Evolutionary conservation across 1,284 basidiomycete genomes (phyloP), one percentile per base, ranked within the genome.

Genomic region (Polyporus tsugae): DNA sequence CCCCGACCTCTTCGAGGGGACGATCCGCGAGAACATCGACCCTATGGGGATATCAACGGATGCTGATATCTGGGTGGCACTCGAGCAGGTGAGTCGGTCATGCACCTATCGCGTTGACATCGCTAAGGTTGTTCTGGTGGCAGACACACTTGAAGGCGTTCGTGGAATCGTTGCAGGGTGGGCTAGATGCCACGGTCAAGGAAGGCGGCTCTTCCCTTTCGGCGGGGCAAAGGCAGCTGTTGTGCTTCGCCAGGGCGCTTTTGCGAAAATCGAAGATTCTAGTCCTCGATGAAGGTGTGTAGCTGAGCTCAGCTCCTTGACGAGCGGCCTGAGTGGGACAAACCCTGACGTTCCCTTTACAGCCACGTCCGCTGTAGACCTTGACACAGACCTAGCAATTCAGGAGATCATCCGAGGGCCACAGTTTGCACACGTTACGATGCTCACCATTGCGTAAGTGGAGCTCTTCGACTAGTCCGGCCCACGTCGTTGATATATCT

Each of bases 311-410:
- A 42, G 46, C 29, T 29, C 29, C 29, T 29, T 36, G n/a, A n/a
- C 39, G 46, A 17, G 11, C 29, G 44, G 33, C 65, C 39, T 74
- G 29, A n/a, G 38, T 38, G 44, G 6, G 22, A 15, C 33, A 6
- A 33, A n/a, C 13, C 19, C 58, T 41, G 38, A 60, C 13, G 9
- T 39, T 33, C 25, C 4, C 17, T 33, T 13, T 35, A 38, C 36
- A 91, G 92, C 91, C 1, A 94, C 92, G 11, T 92, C 90, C 29
- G 92, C 92, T 17, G 94, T 98, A 65, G 96, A 97, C 77, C 83
- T 97, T 46, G 94, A 97, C 77, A 98, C 96, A 2, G 96, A 98
- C 79, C 87, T 87, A 63, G 91, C 92, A 29, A 91, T 96, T 69
- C 95, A 96, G 82, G 88, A 89, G 7, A 94, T 95, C 70, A 93